phyloP scores from a whole-genome alignment of 306 rosid genomes.

The Pyrus bretschneideri region DNA sequence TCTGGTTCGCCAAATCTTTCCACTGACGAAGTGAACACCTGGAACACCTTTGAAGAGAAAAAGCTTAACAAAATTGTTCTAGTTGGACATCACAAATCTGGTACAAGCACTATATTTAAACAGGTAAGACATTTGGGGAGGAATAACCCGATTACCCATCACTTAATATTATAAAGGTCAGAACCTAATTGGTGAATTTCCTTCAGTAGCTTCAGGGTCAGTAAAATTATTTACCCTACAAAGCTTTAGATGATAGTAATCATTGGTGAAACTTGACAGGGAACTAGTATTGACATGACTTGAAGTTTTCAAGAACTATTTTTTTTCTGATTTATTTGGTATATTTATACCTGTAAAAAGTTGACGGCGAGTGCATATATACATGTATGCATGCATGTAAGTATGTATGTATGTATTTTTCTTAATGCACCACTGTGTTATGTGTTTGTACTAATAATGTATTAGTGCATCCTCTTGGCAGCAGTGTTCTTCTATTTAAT shows the following conservation, averaged over 20 bases:
- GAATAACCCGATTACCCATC: background rate
- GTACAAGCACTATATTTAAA: conserved; percentile 72
- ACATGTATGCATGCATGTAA: too few relatives aligned
- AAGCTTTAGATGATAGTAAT: background rate
- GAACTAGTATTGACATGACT: background rate
- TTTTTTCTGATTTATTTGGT: background rate
- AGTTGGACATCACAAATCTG: conserved; percentile 60
- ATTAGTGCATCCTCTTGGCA: background rate
- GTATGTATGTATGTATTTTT: background rate
- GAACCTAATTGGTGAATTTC: background rate
- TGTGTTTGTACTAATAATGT: background rate
- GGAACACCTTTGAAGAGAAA: conserved; percentile 15
- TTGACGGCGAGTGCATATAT: background rate
- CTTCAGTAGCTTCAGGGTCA: background rate
- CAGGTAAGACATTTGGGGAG: conserved; percentile 43
- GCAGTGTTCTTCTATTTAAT: background rate
- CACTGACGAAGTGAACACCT: conserved; percentile 3
- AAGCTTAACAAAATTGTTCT: conserved; percentile 43
- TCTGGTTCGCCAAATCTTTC: conserved; percentile 8
- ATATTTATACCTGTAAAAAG: background rate
- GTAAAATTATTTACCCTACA: background rate
- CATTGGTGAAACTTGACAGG: background rate
- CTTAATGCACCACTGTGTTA: background rate
- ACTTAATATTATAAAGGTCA: background rate
- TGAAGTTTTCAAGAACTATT: background rate